A percentile compares a stretch with the other conserved stretches of the same genome.
These are phyloP conservation scores for Puccinia triticina DNA, from an alignment of 1,284 basidiomycete genomes.

Conservation along the genomic window DNA sequence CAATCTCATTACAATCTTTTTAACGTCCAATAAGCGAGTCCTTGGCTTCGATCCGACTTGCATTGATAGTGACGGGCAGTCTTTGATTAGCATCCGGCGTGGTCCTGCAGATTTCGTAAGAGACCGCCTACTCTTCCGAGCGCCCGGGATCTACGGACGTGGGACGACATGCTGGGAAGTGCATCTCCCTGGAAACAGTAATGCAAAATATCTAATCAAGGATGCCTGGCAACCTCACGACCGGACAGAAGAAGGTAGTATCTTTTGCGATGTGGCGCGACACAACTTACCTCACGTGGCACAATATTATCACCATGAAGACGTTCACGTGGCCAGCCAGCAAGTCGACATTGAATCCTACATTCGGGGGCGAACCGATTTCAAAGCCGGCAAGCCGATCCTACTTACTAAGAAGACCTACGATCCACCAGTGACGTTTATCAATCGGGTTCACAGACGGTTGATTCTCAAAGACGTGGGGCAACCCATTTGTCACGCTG, in stretches of 20 bases:
- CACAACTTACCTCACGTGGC: neutral
- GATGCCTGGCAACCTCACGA: neutral
- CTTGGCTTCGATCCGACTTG: too few relatives aligned
- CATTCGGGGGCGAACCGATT: neutral
- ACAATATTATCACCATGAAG: neutral
- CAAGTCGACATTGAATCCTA: neutral
- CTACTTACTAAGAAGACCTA: neutral
- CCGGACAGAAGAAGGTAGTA: neutral
- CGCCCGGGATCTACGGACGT: neutral
- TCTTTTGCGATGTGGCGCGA: neutral
- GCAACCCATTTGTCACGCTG: neutral
- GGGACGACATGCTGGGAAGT: slow-evolving; percentile 4
- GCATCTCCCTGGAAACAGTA: neutral
- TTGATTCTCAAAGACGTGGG: slow-evolving; percentile 12
- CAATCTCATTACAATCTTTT: neutral
- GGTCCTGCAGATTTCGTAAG: neutral
- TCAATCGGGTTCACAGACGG: neutral
- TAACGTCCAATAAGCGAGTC: neutral
- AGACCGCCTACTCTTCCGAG: neutral
- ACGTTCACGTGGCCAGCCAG: neutral
- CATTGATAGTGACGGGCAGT: neutral
- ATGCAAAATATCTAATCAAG: neutral
- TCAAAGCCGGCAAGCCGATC: neutral
- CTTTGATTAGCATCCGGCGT: neutral
- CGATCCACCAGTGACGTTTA: neutral